Percentiles rank a stretch among this genome's conserved stretches.
phyloP scores from a whole-genome alignment of 768 basidiomycete genomes.

The Suillus luteus region DNA sequence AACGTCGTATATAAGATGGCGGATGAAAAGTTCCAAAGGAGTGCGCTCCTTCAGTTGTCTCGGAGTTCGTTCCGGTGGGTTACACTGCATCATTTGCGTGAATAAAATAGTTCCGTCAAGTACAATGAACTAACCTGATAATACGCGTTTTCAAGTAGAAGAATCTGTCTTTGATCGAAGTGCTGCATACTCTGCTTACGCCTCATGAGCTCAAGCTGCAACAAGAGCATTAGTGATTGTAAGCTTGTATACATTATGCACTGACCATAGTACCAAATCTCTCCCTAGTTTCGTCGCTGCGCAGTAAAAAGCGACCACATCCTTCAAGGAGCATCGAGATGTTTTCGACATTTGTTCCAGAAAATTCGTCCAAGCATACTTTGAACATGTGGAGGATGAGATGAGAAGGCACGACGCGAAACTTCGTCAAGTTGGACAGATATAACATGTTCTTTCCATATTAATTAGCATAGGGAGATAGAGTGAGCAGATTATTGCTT shows the following conservation, averaged over 20 bases:
- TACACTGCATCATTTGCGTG: constrained; percentile 62
- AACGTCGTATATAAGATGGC: constrained; percentile 93
- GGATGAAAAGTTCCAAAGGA: constrained; percentile 90
- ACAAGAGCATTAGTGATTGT: background rate
- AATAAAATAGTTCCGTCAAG: constrained; percentile 5
- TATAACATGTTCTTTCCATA: constrained; percentile 79
- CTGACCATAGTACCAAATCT: constrained; percentile 87
- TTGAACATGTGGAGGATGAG: constrained; percentile 95
- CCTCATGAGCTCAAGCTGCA: constrained; percentile 88
- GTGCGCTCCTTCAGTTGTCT: constrained; percentile 83
- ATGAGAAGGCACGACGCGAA: constrained; percentile 86
- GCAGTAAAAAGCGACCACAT: constrained; percentile 88
- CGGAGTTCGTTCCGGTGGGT: constrained; percentile 92
- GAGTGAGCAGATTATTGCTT: constrained; percentile 11
- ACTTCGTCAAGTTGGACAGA: constrained; percentile 93
- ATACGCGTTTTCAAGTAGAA: constrained; percentile 96
- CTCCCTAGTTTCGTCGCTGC: constrained; percentile 85
- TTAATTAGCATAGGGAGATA: constrained; percentile 5
- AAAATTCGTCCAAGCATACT: constrained; percentile 95
- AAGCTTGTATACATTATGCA: background rate
- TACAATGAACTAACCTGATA: constrained; percentile 68
- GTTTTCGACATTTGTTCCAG: constrained; percentile 91
- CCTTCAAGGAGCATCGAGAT: constrained; percentile 89
- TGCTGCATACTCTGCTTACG: constrained; percentile 93
- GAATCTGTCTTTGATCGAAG: constrained; percentile 85